Evolutionary conservation across 441 rosid genomes (phyloP), one percentile per base, ranked within the genome.

Genomic region (Gossypium aridum): DNA sequence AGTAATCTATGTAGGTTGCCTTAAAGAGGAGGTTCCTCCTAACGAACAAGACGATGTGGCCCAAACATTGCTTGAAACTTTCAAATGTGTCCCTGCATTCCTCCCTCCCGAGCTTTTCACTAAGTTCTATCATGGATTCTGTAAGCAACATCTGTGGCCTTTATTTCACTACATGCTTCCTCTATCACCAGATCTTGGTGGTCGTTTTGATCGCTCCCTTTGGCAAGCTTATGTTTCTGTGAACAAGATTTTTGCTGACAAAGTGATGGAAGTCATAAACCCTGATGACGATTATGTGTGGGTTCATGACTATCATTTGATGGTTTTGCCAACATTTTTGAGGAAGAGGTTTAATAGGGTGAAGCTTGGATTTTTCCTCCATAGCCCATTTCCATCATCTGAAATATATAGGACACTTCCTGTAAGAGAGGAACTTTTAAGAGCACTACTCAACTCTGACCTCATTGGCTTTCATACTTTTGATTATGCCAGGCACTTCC

Each of bases 111-210:
- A 87, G 45, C 83, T 91, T 8, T 91, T 91, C 55, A 85, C 86
- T 53, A 93, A 88, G 69, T 93, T 81, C 81, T 93, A 93, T 75
- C 98, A 89, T 68, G 98, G 98, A n/a, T 93, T 93, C 84, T 93
- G 98, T 71, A 93, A 93, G 56, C 98, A 90, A 64, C 90, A 91
- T 65, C 79, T 93, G 2, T 93, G 98, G 97, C 98, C 98, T 28
- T 80, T 93, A 55, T 93, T 93, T 81, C 98, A 93, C 74, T 93
- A 93, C 79, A 93, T 93, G 98, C 93, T 93, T 80, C 98, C 98
- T 1, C 69, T 91, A n/a, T 87, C 93, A 14, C 93, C 97, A 0
- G 97, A 91, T 73, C 92, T 88, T 4, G 98, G 97, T 71, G 94
- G 95, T 47, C 82, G 94, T 76, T 93, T 91, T 72, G 90, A 93